Conservation (phyloP, 495 filamentous ascomycete species). For the Terfezia claveryi region DNA sequence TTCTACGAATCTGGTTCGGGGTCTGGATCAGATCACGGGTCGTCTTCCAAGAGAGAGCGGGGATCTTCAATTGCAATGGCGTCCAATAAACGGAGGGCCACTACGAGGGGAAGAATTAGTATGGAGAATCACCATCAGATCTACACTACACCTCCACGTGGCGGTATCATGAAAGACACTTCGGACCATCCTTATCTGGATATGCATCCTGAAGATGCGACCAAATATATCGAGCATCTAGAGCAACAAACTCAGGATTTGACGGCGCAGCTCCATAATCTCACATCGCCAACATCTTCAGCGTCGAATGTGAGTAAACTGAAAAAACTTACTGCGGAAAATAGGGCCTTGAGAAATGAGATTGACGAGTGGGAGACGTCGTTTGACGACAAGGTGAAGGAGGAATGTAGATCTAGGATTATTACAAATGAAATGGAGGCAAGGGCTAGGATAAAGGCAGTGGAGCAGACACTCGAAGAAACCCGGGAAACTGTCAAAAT, state of each 20-base stretch:
- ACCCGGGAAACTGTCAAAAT: not conserved
- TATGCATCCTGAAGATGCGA: conserved; percentile 2
- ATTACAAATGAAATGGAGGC: conserved; percentile 11
- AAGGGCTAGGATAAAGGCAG: conserved; percentile 5
- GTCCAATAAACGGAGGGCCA: conserved; percentile 1
- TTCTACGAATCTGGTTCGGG: not conserved
- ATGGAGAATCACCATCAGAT: not conserved
- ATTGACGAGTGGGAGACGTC: conserved; percentile 25
- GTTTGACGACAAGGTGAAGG: conserved; percentile 23
- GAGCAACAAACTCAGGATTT: conserved; percentile 25
- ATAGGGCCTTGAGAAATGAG: conserved; percentile 19
- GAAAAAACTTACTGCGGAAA: conserved; percentile 20
- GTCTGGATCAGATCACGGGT: not conserved
- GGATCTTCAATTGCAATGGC: conserved; percentile 1
- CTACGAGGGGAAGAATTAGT: conserved; percentile 4
- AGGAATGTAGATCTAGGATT: conserved; percentile 18
- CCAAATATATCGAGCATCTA: conserved; percentile 29
- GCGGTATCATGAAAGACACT: conserved; percentile 4
- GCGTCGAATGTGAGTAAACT: conserved; percentile 22
- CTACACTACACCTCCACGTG: conserved; percentile 5
- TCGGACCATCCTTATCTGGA: not conserved
- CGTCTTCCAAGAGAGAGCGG: not conserved
- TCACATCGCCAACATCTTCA: conserved; percentile 20
- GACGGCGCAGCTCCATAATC: conserved; percentile 22
- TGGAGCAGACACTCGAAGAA: conserved; percentile 17